phyloP scores from a whole-genome alignment of 2,329 filamentous ascomycete genomes.

The Calonectria leucothoes region DNA sequence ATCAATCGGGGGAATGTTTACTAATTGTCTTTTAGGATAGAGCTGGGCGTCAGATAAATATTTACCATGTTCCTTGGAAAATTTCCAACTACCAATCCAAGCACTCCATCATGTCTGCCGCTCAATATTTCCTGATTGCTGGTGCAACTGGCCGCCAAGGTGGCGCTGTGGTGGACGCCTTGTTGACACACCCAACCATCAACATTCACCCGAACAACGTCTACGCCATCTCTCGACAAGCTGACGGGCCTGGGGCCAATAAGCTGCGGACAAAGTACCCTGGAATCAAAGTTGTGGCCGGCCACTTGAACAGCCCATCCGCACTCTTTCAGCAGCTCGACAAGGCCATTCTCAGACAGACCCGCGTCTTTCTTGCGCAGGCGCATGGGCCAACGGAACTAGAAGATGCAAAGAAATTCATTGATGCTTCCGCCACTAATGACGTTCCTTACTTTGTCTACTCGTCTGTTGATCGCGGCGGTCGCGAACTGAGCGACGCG shows the following conservation, averaged over 20 bases:
- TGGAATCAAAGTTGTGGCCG: conserved; percentile 63
- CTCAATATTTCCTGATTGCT: conserved; percentile 35
- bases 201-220: conserved; percentile 54
- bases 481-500: conserved; percentile 62
- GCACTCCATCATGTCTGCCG: conserved; percentile 6
- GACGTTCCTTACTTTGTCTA: conserved; percentile 70
- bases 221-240: conserved; percentile 62
- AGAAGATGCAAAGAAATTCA: conserved; percentile 63
- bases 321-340: conserved; percentile 55
- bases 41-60: background rate
- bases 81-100: background rate
- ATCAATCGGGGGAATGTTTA: background rate
- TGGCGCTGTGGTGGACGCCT: conserved; percentile 41
- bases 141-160: conserved; percentile 48
- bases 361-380: conserved; percentile 38
- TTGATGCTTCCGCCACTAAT: conserved; percentile 61
- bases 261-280: conserved; percentile 48
- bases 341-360: conserved; percentile 21
- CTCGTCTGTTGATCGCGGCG: conserved; percentile 72
- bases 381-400: conserved; percentile 51
- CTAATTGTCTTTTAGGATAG: background rate
- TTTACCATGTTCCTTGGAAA: background rate
- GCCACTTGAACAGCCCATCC: conserved; percentile 62
- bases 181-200: conserved; percentile 44
- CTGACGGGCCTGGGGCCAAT: conserved; percentile 56